Base-by-base conservation (phyloP, 202 grass and related monocot genomes). In the Saccharum hybrid region DNA sequence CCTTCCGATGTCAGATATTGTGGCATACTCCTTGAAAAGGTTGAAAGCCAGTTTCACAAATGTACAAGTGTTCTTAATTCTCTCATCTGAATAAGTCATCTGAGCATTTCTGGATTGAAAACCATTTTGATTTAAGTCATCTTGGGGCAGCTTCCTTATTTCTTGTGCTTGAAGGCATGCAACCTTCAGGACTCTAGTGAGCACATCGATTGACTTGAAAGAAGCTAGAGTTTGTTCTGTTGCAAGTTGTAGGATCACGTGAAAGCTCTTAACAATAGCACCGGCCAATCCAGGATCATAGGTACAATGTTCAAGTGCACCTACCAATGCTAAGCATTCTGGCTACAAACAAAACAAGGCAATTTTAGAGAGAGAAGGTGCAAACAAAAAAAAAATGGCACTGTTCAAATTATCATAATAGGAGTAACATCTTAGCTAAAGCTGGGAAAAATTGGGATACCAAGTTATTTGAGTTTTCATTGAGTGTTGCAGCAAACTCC, bases 401-500 rank as follows among this genome's bases (percentile, higher is more conserved):
- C 15, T 72, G 22, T 34, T 66, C 38, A 81, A 60, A 84, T 64
- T 72, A 56, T 49, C 13, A 56, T 66, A 84, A 23, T 30, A 66
- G 40, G 10, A 68, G 39, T 33, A 81, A 82, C 46, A 75, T 63
- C 42, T 83, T 61, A 84, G 56, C 16, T 38, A 68, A 60, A 14
- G 28, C 45, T 38, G 36, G 68, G 79, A 31, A 85, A 74, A 71
- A 82, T 41, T 52, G 22, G 36, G 51, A 90, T 93, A 98, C 96
- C 96, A 92, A 75, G 63, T 98, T 98, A 87, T 92, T 92, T 83
- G 87, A 89, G 66, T 96, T 98, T 84, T 89, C 91, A 84, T 77
- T 90, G 33, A 95, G 83, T 81, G 91, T 90, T 72, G 96, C 93
- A 75, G 93, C 90, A 87, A 96, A 98, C 88, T 98, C 96, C 91